Evolutionary conservation across 75 land plant species (phyloP).

Genomic region (Chamaecyparis obtusa): DNA sequence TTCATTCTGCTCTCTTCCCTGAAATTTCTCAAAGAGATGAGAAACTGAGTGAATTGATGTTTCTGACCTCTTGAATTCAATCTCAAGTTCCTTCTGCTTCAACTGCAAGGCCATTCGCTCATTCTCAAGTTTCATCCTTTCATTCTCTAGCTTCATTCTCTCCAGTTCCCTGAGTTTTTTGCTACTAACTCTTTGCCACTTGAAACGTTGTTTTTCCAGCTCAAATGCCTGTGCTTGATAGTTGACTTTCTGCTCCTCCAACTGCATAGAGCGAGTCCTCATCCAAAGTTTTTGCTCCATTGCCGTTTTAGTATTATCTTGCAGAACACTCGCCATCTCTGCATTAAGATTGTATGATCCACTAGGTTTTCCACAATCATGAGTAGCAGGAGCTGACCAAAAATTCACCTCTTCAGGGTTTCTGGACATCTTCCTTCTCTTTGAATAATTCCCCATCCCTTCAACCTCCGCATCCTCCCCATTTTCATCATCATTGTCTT

Average conservation of each 20-base stretch:
- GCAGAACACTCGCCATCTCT: slow-evolving; percentile 6
- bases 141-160: slow-evolving; percentile 53
- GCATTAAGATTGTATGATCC: neutral
- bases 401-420: slow-evolving; percentile 23
- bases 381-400: slow-evolving; percentile 9
- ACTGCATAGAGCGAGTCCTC: slow-evolving; percentile 23
- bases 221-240: slow-evolving; percentile 49
- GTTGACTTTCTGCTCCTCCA: slow-evolving; percentile 49
- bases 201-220: slow-evolving; percentile 57
- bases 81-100: slow-evolving; percentile 57
- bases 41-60: slow-evolving; percentile 17
- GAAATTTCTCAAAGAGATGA: neutral
- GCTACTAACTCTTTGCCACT: slow-evolving; percentile 54
- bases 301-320: slow-evolving; percentile 18
- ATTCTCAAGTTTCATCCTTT: slow-evolving; percentile 56
- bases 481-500: slow-evolving; percentile 31
- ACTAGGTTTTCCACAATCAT: slow-evolving; percentile 13
- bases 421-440: slow-evolving; percentile 12
- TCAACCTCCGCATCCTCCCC: slow-evolving; percentile 16
- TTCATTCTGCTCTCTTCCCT: slow-evolving; percentile 19
- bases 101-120: slow-evolving; percentile 55
- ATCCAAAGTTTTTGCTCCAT: slow-evolving; percentile 44
- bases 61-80: slow-evolving; percentile 25
- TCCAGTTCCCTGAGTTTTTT: slow-evolving; percentile 75
- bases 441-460: slow-evolving; percentile 12